phyloP scores from a whole-genome alignment of 176 grass and related monocot genomes.

The Carex scoparia region DNA sequence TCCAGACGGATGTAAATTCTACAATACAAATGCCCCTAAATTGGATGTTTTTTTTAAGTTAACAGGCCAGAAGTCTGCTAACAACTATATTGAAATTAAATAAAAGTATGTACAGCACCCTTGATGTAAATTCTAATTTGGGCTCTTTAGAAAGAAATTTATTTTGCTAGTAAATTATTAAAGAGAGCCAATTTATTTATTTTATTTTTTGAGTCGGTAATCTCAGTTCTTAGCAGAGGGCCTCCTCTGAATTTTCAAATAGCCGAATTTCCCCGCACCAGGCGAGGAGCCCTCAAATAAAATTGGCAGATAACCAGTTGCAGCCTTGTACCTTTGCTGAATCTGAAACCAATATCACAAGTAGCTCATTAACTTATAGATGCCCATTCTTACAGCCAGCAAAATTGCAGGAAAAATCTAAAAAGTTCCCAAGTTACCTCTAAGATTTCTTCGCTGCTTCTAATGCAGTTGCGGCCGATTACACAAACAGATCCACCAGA shows the following conservation, averaged over 20 bases:
- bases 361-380: not conserved
- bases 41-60: not conserved
- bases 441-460: constrained; percentile 77
- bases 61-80: too few relatives aligned
- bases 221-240: constrained; percentile 3
- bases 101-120: too few relatives aligned
- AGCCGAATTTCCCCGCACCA: constrained; percentile 74
- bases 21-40: not conserved
- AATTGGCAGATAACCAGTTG: constrained; percentile 71
- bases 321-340: constrained; percentile 83
- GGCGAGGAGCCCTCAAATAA: constrained; percentile 88
- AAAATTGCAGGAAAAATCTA: not conserved
- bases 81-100: too few relatives aligned
- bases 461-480: constrained; percentile 67
- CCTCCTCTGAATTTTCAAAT: constrained; percentile 56
- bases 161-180: not conserved
- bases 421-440: constrained; percentile 36
- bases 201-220: constrained; percentile 8
- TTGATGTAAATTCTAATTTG: not conserved
- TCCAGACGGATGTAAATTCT: not conserved
- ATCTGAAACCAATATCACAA: constrained; percentile 47
- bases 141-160: not conserved
- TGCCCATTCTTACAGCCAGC: not conserved
- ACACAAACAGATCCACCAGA: constrained; percentile 87
- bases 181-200: not conserved